Conservation (phyloP, 139 green algal genomes). For the Coelastrella sp. region DNA sequence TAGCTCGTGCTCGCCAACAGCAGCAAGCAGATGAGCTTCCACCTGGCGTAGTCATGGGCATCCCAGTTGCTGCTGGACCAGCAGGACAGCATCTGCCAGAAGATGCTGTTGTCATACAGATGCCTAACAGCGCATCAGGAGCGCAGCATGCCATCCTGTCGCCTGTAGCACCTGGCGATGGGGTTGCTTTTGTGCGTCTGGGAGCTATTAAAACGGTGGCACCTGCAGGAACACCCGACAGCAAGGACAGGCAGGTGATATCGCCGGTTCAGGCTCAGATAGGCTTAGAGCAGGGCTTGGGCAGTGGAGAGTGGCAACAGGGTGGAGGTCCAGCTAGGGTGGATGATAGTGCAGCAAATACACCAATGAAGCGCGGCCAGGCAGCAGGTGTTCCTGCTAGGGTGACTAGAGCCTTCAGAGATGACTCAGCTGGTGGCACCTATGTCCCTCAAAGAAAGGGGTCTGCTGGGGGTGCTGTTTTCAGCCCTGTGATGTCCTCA, state of each 20-base stretch:
- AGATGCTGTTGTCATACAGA: slow-evolving; percentile 23
- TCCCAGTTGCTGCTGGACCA: not conserved
- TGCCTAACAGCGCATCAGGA: not conserved
- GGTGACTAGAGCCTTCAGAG: not conserved
- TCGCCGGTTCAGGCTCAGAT: slow-evolving; percentile 22
- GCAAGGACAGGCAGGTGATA: not conserved
- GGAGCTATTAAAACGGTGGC: slow-evolving; percentile 1
- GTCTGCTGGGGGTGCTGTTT: not conserved
- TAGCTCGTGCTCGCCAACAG: not conserved
- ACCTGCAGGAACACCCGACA: not conserved
- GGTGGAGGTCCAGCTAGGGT: not conserved
- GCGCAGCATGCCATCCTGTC: not conserved
- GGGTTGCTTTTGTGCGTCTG: not conserved
- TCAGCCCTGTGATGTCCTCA: not conserved
- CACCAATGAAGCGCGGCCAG: not conserved
- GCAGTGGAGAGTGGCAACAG: not conserved
- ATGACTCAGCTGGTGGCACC: slow-evolving; percentile 20
- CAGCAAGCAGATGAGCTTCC: slow-evolving; percentile 2
- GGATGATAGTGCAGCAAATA: slow-evolving; percentile 19
- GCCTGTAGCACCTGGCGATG: slow-evolving; percentile 27
- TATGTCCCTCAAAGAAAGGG: not conserved
- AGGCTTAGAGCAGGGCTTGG: not conserved
- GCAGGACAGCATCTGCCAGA: not conserved
- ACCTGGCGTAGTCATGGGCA: slow-evolving; percentile 13
- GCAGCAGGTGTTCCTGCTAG: not conserved